Conservation (phyloP, 1,284 basidiomycete species). For the Apiotrichum porosum region DNA sequence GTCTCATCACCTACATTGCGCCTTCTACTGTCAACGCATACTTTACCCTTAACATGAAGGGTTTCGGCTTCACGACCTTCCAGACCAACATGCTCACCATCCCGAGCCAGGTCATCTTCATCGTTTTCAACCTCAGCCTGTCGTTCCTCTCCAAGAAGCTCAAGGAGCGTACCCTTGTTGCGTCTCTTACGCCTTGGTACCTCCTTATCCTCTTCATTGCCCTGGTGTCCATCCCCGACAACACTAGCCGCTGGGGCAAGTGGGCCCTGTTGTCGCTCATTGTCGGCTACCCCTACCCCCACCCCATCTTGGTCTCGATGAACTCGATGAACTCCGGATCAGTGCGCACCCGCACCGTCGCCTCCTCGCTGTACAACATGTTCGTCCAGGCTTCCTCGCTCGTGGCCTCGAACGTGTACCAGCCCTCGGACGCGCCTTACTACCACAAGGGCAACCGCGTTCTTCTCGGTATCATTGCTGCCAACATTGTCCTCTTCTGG, state of each 20-base stretch:
- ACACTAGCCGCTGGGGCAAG: conserved; percentile 13
- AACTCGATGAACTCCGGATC: conserved; percentile 27
- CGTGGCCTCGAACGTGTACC: conserved; percentile 38
- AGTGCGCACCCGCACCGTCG: conserved; percentile 34
- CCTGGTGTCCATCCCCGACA: conserved; percentile 18
- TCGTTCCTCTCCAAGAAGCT: conserved; percentile 25
- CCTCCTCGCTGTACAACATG: conserved; percentile 38
- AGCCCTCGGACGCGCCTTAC: conserved; percentile 24
- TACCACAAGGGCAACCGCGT: conserved; percentile 35
- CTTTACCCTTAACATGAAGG: conserved; percentile 15
- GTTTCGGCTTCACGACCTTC: conserved; percentile 37
- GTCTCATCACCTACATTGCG: conserved; percentile 11
- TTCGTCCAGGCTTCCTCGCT: conserved; percentile 31
- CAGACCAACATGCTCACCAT: conserved; percentile 43
- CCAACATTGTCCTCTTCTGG: conserved; percentile 18
- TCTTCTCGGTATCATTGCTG: conserved; percentile 26
- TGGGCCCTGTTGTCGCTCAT: conserved; percentile 16
- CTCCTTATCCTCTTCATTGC: conserved; percentile 28
- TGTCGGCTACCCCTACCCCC: conserved; percentile 20
- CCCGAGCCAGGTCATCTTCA: conserved; percentile 31
- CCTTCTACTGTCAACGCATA: conserved; percentile 27
- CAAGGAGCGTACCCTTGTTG: conserved; percentile 25
- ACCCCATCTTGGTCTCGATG: conserved; percentile 31
- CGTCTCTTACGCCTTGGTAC: conserved; percentile 26
- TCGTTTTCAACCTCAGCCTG: conserved; percentile 33